Conservation (phyloP, 2,329 filamentous ascomycete species). For the Colletotrichum shisoi region DNA sequence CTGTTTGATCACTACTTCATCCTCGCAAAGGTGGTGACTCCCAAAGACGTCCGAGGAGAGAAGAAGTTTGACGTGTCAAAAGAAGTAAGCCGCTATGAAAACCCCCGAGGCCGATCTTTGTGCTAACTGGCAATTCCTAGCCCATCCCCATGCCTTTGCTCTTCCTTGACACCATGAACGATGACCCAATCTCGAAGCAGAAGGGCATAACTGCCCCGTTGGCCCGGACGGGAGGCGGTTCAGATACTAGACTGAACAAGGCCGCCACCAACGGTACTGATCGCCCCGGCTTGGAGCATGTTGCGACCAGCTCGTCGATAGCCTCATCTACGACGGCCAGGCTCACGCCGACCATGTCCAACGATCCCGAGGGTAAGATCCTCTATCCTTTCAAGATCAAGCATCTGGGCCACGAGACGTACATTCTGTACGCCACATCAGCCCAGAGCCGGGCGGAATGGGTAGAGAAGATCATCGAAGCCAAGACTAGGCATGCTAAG, state of each 20-base stretch:
- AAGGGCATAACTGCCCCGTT: constrained; percentile 75
- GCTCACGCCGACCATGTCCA: constrained; percentile 56
- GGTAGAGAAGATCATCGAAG: constrained; percentile 92
- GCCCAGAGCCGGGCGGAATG: constrained; percentile 81
- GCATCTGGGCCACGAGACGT: constrained; percentile 91
- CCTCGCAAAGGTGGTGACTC: constrained; percentile 78
- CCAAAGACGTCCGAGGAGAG: constrained; percentile 73
- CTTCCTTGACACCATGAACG: constrained; percentile 89
- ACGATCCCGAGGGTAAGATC: constrained; percentile 80
- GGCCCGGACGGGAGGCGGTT: constrained; percentile 65
- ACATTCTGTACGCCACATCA: constrained; percentile 85
- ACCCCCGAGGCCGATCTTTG: not conserved
- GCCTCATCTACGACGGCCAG: constrained; percentile 55
- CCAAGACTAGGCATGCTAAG: constrained; percentile 91
- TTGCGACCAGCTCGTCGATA: constrained; percentile 71
- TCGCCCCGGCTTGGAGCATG: constrained; percentile 71
- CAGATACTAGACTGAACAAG: constrained; percentile 66
- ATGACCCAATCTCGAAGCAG: constrained; percentile 86
- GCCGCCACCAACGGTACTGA: constrained; percentile 60
- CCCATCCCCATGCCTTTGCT: constrained; percentile 96
- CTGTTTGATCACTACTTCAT: constrained; percentile 98
- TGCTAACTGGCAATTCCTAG: constrained; percentile 50
- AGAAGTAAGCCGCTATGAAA: constrained; percentile 61
- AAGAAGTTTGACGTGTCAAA: constrained; percentile 96
- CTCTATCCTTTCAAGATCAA: constrained; percentile 95